A percentile compares a stretch with the other conserved stretches of the same genome.
Evolutionary conservation across 352 stramenopile species (phyloP).

Genomic region (Pythium sukuiense): DNA sequence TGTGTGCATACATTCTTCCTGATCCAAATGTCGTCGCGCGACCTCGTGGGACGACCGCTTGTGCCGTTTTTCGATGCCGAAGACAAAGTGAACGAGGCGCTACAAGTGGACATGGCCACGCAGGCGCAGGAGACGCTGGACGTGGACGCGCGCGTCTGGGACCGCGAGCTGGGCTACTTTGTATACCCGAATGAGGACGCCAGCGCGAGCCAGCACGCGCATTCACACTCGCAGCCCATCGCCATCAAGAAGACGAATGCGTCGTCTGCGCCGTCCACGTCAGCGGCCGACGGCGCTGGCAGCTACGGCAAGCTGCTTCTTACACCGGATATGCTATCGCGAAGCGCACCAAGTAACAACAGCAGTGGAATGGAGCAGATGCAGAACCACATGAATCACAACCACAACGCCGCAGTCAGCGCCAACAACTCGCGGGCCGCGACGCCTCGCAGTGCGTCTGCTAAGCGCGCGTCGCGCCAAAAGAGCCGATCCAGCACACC

Average conservation of each 20-base stretch:
- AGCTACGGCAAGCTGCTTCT: conserved; percentile 46
- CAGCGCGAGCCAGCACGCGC: neutral
- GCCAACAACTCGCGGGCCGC: neutral
- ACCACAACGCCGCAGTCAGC: neutral
- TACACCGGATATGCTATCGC: conserved; percentile 72
- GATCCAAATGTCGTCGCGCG: conserved; percentile 17
- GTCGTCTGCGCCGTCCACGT: neutral
- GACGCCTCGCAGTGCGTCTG: conserved; percentile 43
- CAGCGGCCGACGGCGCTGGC: conserved; percentile 21
- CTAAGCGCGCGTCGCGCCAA: conserved; percentile 45
- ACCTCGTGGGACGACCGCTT: conserved; percentile 63
- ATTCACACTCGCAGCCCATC: conserved; percentile 26
- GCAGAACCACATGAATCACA: conserved; percentile 4
- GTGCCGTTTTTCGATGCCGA: conserved; percentile 77
- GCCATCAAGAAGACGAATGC: conserved; percentile 24
- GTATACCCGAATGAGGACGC: conserved; percentile 61
- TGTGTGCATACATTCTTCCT: conserved; percentile 1
- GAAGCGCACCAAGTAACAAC: conserved; percentile 36
- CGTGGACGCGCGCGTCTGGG: conserved; percentile 82
- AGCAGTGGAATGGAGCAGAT: conserved; percentile 14
- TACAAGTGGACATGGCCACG: conserved; percentile 39
- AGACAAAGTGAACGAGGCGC: conserved; percentile 71
- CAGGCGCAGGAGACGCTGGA: conserved; percentile 59
- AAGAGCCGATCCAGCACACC: conserved; percentile 48
- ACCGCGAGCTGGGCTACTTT: conserved; percentile 82